Evolutionary conservation across 345 rosid species (phyloP).

Genomic region (Corchorus capsularis): DNA sequence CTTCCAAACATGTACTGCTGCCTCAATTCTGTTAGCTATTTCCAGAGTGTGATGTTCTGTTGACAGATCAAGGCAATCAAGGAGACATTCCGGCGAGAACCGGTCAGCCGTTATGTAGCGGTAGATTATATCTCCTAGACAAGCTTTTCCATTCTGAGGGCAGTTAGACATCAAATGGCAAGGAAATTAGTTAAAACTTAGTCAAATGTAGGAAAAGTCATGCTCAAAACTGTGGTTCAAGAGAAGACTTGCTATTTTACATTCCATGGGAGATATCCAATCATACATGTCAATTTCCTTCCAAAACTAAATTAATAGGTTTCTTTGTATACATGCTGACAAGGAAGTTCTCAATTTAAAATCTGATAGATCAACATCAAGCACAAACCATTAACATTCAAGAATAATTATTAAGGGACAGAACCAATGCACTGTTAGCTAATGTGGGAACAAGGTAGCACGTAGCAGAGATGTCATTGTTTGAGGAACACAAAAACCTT

Average conservation of each 20-base stretch:
- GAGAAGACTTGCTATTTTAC: not conserved
- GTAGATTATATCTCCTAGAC: slow-evolving; percentile 83
- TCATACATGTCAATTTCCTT: not conserved
- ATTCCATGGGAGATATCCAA: slow-evolving; percentile 2
- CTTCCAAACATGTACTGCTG: slow-evolving; percentile 86
- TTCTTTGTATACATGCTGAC: not conserved
- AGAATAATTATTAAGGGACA: not conserved
- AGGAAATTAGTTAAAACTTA: not conserved
- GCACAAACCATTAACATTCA: not conserved
- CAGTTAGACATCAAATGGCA: slow-evolving; percentile 1
- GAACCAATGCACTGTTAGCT: not conserved
- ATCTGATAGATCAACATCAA: not conserved
- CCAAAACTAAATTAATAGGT: not conserved
- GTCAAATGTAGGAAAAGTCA: not conserved
- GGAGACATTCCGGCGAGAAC: slow-evolving; percentile 88
- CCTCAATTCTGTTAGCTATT: slow-evolving; percentile 81
- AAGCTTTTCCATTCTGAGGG: slow-evolving; percentile 45
- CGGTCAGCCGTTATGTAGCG: slow-evolving; percentile 75
- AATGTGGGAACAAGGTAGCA: no score
- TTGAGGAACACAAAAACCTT: slow-evolving; percentile 7
- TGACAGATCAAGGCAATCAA: slow-evolving; percentile 88
- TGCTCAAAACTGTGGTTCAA: not conserved
- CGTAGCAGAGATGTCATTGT: not conserved
- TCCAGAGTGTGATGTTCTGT: slow-evolving; percentile 85
- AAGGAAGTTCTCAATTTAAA: not conserved